Conservation (phyloP, 495 filamentous ascomycete species). For the Glarea lozoyensis region DNA sequence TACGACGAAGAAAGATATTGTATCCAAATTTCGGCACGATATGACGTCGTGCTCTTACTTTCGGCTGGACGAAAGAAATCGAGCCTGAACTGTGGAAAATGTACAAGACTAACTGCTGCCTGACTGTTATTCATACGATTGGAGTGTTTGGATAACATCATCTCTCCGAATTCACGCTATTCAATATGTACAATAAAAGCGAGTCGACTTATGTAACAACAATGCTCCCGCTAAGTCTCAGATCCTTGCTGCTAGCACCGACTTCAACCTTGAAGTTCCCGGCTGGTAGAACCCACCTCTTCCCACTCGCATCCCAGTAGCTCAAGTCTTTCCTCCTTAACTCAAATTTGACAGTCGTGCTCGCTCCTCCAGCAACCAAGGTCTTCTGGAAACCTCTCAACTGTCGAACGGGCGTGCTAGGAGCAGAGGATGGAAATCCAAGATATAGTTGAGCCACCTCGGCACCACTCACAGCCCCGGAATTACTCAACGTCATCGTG, state of each 20-base stretch:
- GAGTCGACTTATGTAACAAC: no score
- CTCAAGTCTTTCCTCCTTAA: slow-evolving; percentile 78
- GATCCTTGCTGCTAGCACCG: slow-evolving; percentile 20
- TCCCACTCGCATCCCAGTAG: slow-evolving; percentile 69
- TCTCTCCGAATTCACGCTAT: no score
- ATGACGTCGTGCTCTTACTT: no score
- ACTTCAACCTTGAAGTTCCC: slow-evolving; percentile 68
- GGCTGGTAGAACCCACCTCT: slow-evolving; percentile 75
- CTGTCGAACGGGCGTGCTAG: slow-evolving; percentile 58
- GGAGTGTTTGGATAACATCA: no score
- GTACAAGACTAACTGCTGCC: no score
- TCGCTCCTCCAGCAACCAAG: slow-evolving; percentile 56
- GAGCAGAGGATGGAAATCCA: slow-evolving; percentile 55
- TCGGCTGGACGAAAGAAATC: no score
- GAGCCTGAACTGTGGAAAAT: no score
- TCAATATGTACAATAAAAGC: no score
- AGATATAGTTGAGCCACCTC: slow-evolving; percentile 86
- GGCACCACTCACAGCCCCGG: slow-evolving; percentile 60
- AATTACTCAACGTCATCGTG: slow-evolving; percentile 74
- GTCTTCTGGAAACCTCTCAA: slow-evolving; percentile 78
- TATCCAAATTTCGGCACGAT: no score
- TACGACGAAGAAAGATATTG: no score
- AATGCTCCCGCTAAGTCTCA: slow-evolving; percentile 31
- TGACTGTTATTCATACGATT: no score
- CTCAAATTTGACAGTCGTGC: slow-evolving; percentile 55